A percentile compares a stretch with the other conserved stretches of the same genome.
Conservation (phyloP, 2,329 filamentous ascomycete genomes). For the Microdochium nivale region DNA sequence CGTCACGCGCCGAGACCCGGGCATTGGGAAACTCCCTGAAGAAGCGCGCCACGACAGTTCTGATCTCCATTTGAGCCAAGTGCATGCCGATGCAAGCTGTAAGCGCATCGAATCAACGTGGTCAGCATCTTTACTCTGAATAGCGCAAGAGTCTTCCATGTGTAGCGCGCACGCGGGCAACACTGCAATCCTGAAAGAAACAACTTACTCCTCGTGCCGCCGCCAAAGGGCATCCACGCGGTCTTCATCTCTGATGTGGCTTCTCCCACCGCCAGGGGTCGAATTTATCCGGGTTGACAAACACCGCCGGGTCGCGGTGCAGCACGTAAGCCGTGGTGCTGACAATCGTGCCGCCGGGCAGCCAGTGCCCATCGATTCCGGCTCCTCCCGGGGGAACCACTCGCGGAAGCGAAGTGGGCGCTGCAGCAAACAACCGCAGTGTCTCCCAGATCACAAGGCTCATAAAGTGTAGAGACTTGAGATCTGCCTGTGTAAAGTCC, state of each 20-base stretch:
- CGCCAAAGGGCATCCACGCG: constrained; percentile 43
- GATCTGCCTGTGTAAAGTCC: constrained; percentile 13
- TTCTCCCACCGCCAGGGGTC: constrained; percentile 23
- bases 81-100: constrained; percentile 42
- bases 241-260: constrained; percentile 32
- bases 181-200: too few relatives aligned
- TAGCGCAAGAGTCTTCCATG: too few relatives aligned
- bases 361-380: constrained; percentile 21
- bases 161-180: neutral
- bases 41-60: constrained; percentile 38
- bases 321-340: constrained; percentile 31
- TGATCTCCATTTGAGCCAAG: constrained; percentile 44
- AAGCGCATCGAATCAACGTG: neutral
- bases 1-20: constrained; percentile 14
- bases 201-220: constrained; percentile 33
- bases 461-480: constrained; percentile 25
- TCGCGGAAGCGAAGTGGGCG: constrained; percentile 25
- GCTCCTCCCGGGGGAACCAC: constrained; percentile 24
- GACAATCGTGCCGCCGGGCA: constrained; percentile 27
- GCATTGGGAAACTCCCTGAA: constrained; percentile 32
- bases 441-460: constrained; percentile 31
- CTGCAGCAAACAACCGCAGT: constrained; percentile 29
- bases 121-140: neutral
- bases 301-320: constrained; percentile 28
- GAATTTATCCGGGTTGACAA: constrained; percentile 22